phyloP scores from a whole-genome alignment of 2,329 filamentous ascomycete species.

The Microascus cirrosus region DNA sequence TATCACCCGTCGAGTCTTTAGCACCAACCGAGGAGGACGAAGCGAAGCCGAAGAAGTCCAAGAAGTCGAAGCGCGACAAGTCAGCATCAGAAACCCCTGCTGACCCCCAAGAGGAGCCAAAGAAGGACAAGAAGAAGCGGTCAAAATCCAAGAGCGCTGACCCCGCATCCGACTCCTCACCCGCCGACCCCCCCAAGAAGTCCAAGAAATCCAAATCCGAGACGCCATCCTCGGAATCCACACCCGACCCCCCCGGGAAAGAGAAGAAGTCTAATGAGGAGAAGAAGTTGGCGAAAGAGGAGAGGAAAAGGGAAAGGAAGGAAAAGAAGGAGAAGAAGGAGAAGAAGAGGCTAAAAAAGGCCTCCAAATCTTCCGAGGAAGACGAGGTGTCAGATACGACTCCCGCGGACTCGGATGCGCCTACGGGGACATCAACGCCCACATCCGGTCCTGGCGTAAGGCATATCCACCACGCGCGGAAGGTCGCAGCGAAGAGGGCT shows the following conservation, averaged over 20 bases:
- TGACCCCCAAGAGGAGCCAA: slow-evolving; percentile 1
- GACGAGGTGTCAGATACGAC: neutral
- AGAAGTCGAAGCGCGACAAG: slow-evolving; percentile 2
- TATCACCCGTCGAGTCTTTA: neutral
- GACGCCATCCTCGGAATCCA: neutral
- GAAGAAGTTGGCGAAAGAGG: slow-evolving; percentile 1
- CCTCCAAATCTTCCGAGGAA: neutral
- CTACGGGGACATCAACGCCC: neutral
- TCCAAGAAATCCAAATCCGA: slow-evolving; percentile 1
- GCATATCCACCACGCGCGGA: slow-evolving; percentile 1
- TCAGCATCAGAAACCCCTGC: neutral
- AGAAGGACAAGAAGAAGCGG: slow-evolving; percentile 5
- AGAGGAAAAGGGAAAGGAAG: slow-evolving; percentile 2
- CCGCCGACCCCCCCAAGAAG: too few species aligned
- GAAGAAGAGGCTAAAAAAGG: neutral
- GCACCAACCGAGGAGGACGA: neutral
- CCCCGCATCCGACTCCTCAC: too few species aligned
- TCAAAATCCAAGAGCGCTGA: too few species aligned
- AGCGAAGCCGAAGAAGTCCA: neutral
- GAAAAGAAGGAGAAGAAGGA: slow-evolving; percentile 3
- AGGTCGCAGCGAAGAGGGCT: slow-evolving; percentile 1
- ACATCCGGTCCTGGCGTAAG: neutral
- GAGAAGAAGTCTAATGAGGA: slow-evolving; percentile 2
- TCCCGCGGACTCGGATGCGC: neutral
- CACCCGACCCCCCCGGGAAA: neutral